These are phyloP conservation scores for Elsinoe batatas DNA, from an alignment of 2,329 filamentous ascomycete genomes.

Conservation along the genomic window DNA sequence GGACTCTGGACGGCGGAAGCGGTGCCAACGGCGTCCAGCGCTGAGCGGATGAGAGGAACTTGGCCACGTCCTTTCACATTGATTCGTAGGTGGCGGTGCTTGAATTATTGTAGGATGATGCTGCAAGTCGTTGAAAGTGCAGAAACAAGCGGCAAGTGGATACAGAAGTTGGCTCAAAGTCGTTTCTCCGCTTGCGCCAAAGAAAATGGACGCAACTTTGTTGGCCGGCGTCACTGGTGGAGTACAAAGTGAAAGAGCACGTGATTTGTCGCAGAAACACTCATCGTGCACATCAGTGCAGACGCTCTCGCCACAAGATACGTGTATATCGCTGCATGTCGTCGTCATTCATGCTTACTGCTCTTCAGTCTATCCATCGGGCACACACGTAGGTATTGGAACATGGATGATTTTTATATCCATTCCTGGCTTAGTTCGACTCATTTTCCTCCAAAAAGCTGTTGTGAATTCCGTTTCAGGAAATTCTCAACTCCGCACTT, in stretches of 20 bases:
- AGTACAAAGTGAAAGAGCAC: neutral
- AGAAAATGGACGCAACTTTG: neutral
- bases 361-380: no score
- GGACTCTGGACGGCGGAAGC: conserved; percentile 1
- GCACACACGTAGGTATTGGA: no score
- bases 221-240: conserved; percentile 2
- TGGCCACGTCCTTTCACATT: neutral
- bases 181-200: conserved; percentile 8
- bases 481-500: neutral
- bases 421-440: neutral
- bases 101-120: neutral
- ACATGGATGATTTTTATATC: no score
- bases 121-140: neutral
- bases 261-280: neutral
- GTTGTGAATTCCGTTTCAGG: neutral
- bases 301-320: no score
- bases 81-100: neutral
- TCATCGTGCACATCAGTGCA: neutral
- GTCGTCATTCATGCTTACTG: no score
- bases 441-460: neutral
- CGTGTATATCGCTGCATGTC: no score
- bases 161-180: neutral
- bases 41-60: conserved; percentile 1
- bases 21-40: conserved; percentile 8
- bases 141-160: neutral